Evolutionary conservation across 352 stramenopile genomes (phyloP), one percentile per base, ranked within the genome.

Genomic region (Peronospora destructor): DNA sequence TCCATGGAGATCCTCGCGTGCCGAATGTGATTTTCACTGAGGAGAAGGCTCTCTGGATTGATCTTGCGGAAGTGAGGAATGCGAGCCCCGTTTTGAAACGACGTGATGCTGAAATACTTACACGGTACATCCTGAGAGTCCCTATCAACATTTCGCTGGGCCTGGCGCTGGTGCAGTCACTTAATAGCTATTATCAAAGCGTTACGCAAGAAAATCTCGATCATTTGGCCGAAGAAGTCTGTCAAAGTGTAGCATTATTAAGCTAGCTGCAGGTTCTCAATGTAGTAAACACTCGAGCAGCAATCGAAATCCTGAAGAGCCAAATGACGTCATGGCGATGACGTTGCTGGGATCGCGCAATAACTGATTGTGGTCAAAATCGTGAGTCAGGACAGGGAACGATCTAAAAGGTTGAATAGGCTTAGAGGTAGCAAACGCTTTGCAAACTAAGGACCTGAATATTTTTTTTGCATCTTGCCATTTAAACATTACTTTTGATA

Each of bases 1-100:
- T 64, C 45, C 61, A 66, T 56, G 61, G 56, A 56, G 51, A 66
- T 60, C 48, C 56, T 64, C 56, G 56, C 50, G 48, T 66, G 47
- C 44, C 61, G 35, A 66, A 66, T 55, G 61, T 70, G 38, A 70
- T 66, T 45, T 29, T 66, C 29, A 1, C 11, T 25, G 45, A 29
- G 35, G 56, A 45, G 53, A 59, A 56, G 29, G 44, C 17, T 63
- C 49, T 66, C 26, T 64, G 61, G 61, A 64, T 66, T 64, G 61
- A 61, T 66, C 45, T 66, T 47, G 30, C 61, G 34, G 48, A 64
- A 64, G 47, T 50, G 41, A 57, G 39, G 29, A 39, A 63, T 57
- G 52, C 53, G 43, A 61, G 16, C 49, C 39, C 47, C 38, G 26
- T 30, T 50, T 53, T 53, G 46, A 56, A 51, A 58, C 34, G 37